Evolutionary conservation across 805 yeast species (phyloP).

Genomic region (Candida odintsovae): DNA sequence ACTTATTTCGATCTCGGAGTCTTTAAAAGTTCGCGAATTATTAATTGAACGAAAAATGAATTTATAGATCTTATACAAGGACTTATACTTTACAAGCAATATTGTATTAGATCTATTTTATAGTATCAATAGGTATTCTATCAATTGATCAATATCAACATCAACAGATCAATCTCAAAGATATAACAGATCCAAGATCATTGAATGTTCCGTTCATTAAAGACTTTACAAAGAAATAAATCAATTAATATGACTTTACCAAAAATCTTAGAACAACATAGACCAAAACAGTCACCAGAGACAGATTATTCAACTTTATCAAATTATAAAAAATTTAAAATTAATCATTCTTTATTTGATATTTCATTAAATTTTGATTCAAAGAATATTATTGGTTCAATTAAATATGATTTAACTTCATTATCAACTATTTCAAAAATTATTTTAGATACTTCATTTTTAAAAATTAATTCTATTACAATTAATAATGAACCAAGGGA

Average conservation of each 20-base stretch:
- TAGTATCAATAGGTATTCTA: too few species aligned
- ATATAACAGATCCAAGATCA: too few species aligned
- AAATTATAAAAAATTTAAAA: conserved; percentile 50
- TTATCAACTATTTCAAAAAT: conserved; percentile 30
- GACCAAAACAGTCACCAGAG: conserved; percentile 39
- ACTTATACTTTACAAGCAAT: too few species aligned
- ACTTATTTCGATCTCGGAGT: too few species aligned
- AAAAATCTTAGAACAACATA: conserved; percentile 21
- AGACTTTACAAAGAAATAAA: too few species aligned
- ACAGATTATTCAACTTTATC: conserved; percentile 76
- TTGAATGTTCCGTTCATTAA: too few species aligned
- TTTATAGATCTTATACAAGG: too few species aligned
- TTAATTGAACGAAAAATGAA: too few species aligned
- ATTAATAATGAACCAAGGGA: conserved; percentile 33
- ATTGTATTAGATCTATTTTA: too few species aligned
- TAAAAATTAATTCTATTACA: conserved; percentile 39
- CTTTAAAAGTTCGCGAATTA: too few species aligned
- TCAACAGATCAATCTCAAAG: too few species aligned
- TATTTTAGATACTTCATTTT: conserved; percentile 64
- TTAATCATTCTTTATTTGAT: conserved; percentile 46
- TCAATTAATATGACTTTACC: conserved; percentile 24
- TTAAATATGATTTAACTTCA: conserved; percentile 38
- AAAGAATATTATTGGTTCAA: conserved; percentile 49
- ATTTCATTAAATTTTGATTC: conserved; percentile 51
- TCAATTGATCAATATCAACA: too few species aligned